Base-by-base conservation (phyloP, 352 stramenopile genomes). In the Phytophthora aleatoria region DNA sequence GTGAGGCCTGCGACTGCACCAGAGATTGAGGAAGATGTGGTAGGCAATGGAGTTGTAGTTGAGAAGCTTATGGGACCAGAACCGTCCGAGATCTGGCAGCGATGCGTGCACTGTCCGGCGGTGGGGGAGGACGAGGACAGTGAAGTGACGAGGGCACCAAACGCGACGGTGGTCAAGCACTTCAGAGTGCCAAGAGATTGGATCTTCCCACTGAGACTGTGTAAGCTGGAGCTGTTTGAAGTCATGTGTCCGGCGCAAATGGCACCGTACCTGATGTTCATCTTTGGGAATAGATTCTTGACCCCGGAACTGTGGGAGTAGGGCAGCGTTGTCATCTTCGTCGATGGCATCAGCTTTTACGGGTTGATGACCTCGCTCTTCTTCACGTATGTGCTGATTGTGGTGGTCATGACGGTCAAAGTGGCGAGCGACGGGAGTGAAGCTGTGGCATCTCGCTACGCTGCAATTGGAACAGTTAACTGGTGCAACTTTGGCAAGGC, bases 401-500 rank as follows among this genome's bases (percentile, higher is more conserved):
- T 90, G 43, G 86, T 93, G 26, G 93, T 84, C 1, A 90, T 95
- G 77, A 53, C 76, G 12, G 59, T 91, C 58, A 95, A 95, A 58
- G 62, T 91, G 47, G 52, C 39, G n/a, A 77, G 86, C 41, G 86
- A 95, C 47, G 84, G 84, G 51, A 35, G 41, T 1, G 79, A 80
- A 9, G 26, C 58, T 27, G 53, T 91, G 9, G 15, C 53, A 8
- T 51, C 57, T 0, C 84, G 86, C 9, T 86, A 87, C 52, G 38
- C 45, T 15, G 43, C 47, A 11, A 85, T 89, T 50, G 84, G 78
- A 11, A 61, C 77, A 6, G 79, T 84, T 57, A 93, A 93, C 69
- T 92, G 83, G 81, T 15, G 64, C 33, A 92, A 90, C 71, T 95
- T 95, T 63, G 82, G 83, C 59, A 89, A 87, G 24, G 85, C 83